Percentiles rank a stretch among this genome's conserved stretches.
These are phyloP conservation scores for Eucalyptus cloeziana DNA, from an alignment of 345 rosid species.

Conservation along the genomic window DNA sequence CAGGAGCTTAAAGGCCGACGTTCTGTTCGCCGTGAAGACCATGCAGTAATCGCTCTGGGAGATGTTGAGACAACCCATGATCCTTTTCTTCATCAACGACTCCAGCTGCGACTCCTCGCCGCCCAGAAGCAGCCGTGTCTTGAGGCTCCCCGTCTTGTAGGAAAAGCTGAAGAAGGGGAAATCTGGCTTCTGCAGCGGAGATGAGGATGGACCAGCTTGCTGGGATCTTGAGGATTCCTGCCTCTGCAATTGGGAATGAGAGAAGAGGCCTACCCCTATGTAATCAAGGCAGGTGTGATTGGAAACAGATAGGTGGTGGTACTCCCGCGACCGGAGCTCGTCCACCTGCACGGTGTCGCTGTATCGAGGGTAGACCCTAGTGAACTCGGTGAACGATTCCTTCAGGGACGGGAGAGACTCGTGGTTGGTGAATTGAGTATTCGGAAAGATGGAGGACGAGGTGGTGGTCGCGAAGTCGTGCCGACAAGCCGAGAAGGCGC, in stretches of 20 bases:
- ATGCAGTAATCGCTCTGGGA: conserved; percentile 68
- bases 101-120: conserved; percentile 60
- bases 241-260: conserved; percentile 53
- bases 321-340: conserved; percentile 51
- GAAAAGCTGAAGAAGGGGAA: conserved; percentile 81
- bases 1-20: conserved; percentile 86
- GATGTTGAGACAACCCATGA: conserved; percentile 64
- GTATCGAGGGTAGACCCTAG: conserved; percentile 52
- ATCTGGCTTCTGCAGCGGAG: conserved; percentile 5
- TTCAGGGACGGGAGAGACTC: conserved; percentile 69
- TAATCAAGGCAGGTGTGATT: conserved; percentile 84
- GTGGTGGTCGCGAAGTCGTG: conserved; percentile 53
- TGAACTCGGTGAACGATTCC: conserved; percentile 53
- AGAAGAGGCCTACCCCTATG: conserved; percentile 81
- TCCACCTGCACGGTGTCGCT: conserved; percentile 43
- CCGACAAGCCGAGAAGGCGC: conserved; percentile 51
- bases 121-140: conserved; percentile 73
- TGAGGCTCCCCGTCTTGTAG: conserved; percentile 63
- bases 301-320: conserved; percentile 49
- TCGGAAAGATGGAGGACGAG: conserved; percentile 52
- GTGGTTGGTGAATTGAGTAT: conserved; percentile 60
- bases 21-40: conserved; percentile 87
- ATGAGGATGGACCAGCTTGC: conserved; percentile 22
- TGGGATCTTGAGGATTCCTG: conserved; percentile 25
- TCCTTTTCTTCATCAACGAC: conserved; percentile 56